Conservation (phyloP, 345 rosid genomes). For the Salix udensis region DNA sequence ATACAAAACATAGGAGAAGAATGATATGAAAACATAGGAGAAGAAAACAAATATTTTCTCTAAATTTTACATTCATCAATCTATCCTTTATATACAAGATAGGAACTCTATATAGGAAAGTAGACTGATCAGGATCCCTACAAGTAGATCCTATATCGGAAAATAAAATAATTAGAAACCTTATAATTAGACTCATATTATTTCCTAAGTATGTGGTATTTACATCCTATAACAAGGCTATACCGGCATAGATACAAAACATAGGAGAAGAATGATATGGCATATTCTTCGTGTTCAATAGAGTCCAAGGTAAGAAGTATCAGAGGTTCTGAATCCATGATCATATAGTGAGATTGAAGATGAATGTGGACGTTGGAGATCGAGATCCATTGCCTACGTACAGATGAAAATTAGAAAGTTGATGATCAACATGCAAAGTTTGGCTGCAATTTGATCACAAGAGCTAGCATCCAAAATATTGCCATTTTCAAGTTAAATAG, state of each 20-base stretch:
- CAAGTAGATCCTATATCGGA: too few relatives aligned
- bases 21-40: too few relatives aligned
- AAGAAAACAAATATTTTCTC: neutral
- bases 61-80: too few relatives aligned
- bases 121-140: too few relatives aligned
- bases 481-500: neutral
- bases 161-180: accelerated
- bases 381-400: conserved; percentile 30
- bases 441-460: neutral
- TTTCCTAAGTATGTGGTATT: too few relatives aligned
- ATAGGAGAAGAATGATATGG: neutral
- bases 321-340: conserved; percentile 25
- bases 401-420: conserved; percentile 2
- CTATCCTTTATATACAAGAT: too few relatives aligned
- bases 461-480: neutral
- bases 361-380: conserved; percentile 24
- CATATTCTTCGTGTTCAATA: neutral
- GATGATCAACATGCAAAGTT: neutral
- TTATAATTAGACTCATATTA: too few relatives aligned
- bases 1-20: neutral
- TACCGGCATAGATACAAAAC: neutral
- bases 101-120: too few relatives aligned
- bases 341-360: conserved; percentile 27
- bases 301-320: neutral
- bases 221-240: neutral